Base-by-base conservation (phyloP, 345 rosid genomes). In the Brassica rapa region DNA sequence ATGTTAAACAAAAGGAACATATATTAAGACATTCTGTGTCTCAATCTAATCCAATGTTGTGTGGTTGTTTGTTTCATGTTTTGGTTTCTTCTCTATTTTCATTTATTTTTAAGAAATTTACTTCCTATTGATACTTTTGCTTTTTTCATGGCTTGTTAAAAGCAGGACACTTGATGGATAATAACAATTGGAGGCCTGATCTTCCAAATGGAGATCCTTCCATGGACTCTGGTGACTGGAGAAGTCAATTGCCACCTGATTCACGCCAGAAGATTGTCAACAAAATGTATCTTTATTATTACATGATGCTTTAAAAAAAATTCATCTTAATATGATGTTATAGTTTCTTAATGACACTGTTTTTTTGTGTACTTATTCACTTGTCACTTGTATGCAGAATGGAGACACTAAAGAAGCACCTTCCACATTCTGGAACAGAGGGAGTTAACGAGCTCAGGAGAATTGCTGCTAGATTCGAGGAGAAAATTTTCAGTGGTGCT, bases 401-500 rank as follows among this genome's bases (percentile, higher is more conserved):
- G 82, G 91, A 87, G 3, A 89, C 89, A 21, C 76, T 92, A 43
- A 87, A 84, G 86, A 84, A 83, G 70, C 90, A 82, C 70, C 87
- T 91, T 69, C 92, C 93, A 30, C 82, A 79, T 83, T 86, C 97
- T 83, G 92, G 89, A 9, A 78, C 85, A 23, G 97, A 89, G 10
- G 97, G 93, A 71, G 66, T 89, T 15, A 81, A 81, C 59, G 97
- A 89, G 78, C 90, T 90, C 39, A 86, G 80, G 81, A 90, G 90
- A 80, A 87, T 91, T 76, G 97, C 94, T 55, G 85, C 75, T 59
- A 82, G 92, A 77, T 93, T 91, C 24, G 99, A 95, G 89, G 94
- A 93, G 76, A 93, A 86, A 84, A 89, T 78, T 63, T 93, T 83
- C 75, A 83, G 81, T 6, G 87, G 86, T 66, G 97, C 98, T 65